These are phyloP conservation scores for Podaxis rugospora DNA, from an alignment of 768 basidiomycete genomes.

Conservation along the genomic window DNA sequence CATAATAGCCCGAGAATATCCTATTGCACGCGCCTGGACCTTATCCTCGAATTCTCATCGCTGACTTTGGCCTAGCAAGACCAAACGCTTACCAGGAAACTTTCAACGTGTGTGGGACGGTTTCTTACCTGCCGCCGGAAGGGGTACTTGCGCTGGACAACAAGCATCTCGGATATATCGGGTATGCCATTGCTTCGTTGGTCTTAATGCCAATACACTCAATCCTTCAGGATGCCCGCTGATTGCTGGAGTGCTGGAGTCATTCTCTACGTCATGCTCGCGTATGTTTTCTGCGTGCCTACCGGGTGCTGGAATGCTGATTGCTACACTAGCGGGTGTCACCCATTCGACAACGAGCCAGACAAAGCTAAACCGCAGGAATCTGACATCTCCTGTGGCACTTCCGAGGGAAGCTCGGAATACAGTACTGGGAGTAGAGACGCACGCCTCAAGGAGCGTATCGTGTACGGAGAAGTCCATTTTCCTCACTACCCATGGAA, in stretches of 20 bases:
- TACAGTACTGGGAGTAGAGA: slow-evolving; percentile 6
- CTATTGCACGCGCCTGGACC: slow-evolving; percentile 74
- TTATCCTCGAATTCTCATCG: slow-evolving; percentile 80
- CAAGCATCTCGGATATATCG: slow-evolving; percentile 64
- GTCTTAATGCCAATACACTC: neutral
- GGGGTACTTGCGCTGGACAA: slow-evolving; percentile 76
- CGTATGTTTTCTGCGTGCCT: slow-evolving; percentile 43
- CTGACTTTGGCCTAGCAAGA: slow-evolving; percentile 84
- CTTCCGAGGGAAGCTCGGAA: neutral
- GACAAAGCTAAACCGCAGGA: neutral
- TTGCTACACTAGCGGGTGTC: slow-evolving; percentile 49
- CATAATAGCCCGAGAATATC: slow-evolving; percentile 74
- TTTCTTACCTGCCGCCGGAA: slow-evolving; percentile 83
- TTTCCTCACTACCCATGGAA: slow-evolving; percentile 56
- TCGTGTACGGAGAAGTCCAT: slow-evolving; percentile 56
- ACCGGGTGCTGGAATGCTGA: neutral
- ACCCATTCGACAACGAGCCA: slow-evolving; percentile 72
- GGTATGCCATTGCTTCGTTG: slow-evolving; percentile 24
- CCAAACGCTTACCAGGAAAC: slow-evolving; percentile 78
- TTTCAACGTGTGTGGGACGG: slow-evolving; percentile 82
- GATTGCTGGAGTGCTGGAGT: slow-evolving; percentile 90
- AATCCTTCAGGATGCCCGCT: slow-evolving; percentile 63
- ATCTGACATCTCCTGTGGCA: neutral
- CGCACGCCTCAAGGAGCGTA: slow-evolving; percentile 55
- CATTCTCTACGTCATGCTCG: slow-evolving; percentile 78